Conservation (phyloP, 2,329 filamentous ascomycete species). For the Alternaria tenuissima region DNA sequence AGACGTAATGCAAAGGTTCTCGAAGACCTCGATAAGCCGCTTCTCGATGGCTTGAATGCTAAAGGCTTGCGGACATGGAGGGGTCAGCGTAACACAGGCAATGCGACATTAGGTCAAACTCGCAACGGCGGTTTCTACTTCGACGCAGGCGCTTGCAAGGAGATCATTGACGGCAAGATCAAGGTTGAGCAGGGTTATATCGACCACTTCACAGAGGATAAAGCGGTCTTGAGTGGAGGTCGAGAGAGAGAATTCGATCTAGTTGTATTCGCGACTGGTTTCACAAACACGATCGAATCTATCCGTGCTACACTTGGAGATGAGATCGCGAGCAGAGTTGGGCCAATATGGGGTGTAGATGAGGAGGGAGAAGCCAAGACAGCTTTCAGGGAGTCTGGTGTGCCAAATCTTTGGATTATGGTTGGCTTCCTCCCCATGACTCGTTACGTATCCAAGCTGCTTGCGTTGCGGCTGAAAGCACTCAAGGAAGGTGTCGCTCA, state of each 20-base stretch:
- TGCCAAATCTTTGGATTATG: conserved; percentile 19
- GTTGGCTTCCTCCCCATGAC: conserved; percentile 8
- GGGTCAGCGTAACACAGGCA: conserved; percentile 17
- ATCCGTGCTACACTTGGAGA: conserved; percentile 69
- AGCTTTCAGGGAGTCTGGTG: conserved; percentile 15
- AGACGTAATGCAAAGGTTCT: conserved; percentile 12
- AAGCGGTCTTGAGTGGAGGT: conserved; percentile 60
- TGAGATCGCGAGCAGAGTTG: conserved; percentile 65
- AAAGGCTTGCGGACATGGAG: conserved; percentile 17
- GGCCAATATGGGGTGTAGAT: conserved; percentile 55
- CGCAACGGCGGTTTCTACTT: conserved; percentile 71
- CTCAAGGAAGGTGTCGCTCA: conserved; percentile 9
- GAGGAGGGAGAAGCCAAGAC: conserved; percentile 44
- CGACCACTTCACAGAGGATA: conserved; percentile 55
- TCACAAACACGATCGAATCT: conserved; percentile 71
- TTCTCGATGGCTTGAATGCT: conserved; percentile 15
- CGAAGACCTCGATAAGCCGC: conserved; percentile 12
- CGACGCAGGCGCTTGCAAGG: conserved; percentile 68
- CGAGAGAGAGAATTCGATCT: conserved; percentile 66
- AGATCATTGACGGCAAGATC: conserved; percentile 70
- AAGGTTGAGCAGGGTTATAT: conserved; percentile 63
- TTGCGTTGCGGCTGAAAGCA: conserved; percentile 16
- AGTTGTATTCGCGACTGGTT: conserved; percentile 63
- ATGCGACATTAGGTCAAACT: conserved; percentile 15
- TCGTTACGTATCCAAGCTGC: conserved; percentile 13